Evolutionary conservation across 2,329 filamentous ascomycete genomes (phyloP).

Genomic region (Penicillium sp.): DNA sequence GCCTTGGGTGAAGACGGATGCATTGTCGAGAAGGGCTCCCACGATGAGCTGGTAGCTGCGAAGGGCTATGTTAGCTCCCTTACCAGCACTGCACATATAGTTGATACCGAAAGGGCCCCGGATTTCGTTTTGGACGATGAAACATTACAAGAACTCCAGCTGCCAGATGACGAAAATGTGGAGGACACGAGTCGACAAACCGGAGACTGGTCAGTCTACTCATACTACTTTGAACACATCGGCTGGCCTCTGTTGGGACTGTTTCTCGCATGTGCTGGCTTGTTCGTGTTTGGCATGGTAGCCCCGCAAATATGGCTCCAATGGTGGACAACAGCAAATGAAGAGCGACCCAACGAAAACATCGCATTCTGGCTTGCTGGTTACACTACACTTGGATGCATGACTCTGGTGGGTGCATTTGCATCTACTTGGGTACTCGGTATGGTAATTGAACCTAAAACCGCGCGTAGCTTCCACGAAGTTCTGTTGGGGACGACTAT

Average conservation of each 20-base stretch:
- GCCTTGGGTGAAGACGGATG: constrained; percentile 30
- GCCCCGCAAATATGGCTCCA: constrained; percentile 35
- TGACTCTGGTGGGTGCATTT: constrained; percentile 19
- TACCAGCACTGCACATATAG: not conserved
- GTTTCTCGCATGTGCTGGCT: constrained; percentile 15
- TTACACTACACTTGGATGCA: constrained; percentile 27
- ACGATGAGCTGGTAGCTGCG: constrained; percentile 24
- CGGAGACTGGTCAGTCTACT: constrained; percentile 41
- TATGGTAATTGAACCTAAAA: constrained; percentile 26
- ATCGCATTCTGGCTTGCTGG: constrained; percentile 28
- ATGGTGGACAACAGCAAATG: constrained; percentile 30
- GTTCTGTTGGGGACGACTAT: constrained; percentile 22
- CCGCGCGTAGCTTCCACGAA: constrained; percentile 24
- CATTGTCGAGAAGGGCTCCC: constrained; percentile 35
- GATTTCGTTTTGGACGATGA: constrained; percentile 22
- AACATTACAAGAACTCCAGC: constrained; percentile 27
- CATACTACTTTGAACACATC: constrained; percentile 32
- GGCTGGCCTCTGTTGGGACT: constrained; percentile 26
- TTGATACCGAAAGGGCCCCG: constrained; percentile 6
- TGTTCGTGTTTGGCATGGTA: constrained; percentile 30
- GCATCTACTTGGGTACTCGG: constrained; percentile 20
- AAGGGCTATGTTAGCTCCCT: constrained; percentile 23
- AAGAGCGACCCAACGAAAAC: constrained; percentile 22
- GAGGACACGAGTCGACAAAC: constrained; percentile 27
- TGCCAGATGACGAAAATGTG: constrained; percentile 15